Evolutionary conservation across 768 basidiomycete genomes (phyloP).

Genomic region (Daedaleopsis sinensis): DNA sequence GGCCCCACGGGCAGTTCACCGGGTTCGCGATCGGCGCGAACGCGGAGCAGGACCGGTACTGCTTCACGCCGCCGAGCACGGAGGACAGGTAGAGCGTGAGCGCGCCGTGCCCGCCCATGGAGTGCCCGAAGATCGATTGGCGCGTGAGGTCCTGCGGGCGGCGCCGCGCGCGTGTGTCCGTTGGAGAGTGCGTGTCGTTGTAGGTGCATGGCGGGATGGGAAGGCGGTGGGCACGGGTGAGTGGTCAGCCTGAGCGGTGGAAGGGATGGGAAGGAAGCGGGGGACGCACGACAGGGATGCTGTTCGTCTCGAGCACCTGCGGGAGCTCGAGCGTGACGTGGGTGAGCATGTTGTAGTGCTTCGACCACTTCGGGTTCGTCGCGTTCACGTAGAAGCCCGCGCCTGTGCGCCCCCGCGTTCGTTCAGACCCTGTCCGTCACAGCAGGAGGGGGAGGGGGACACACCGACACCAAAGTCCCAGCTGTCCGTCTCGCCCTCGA

Average conservation of each 20-base stretch:
- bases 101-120: constrained; percentile 98
- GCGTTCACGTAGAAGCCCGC: constrained; percentile 98
- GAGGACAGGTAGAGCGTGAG: constrained; percentile 87
- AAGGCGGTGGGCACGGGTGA: not conserved
- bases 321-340: constrained; percentile 87
- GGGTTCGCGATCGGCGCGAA: constrained; percentile 90
- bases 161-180: not conserved
- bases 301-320: constrained; percentile 68
- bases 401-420: constrained; percentile 32
- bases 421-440: not conserved
- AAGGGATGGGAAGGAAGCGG: constrained; percentile 1
- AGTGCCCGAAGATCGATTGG: constrained; percentile 93
- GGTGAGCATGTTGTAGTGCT: constrained; percentile 88
- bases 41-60: constrained; percentile 86
- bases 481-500: constrained; percentile 76
- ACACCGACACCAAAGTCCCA: constrained; percentile 92
- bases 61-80: constrained; percentile 43
- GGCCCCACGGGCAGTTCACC: constrained; percentile 85
- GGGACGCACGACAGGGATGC: constrained; percentile 72
- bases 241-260: not conserved
- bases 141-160: constrained; percentile 69
- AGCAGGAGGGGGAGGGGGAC: constrained; percentile 4
- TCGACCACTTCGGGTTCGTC: constrained; percentile 70
- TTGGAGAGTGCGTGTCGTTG: not conserved
- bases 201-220: not conserved